Evolutionary conservation across 805 yeast genomes (phyloP).

Genomic region (Cyberlindnera amylophila): DNA sequence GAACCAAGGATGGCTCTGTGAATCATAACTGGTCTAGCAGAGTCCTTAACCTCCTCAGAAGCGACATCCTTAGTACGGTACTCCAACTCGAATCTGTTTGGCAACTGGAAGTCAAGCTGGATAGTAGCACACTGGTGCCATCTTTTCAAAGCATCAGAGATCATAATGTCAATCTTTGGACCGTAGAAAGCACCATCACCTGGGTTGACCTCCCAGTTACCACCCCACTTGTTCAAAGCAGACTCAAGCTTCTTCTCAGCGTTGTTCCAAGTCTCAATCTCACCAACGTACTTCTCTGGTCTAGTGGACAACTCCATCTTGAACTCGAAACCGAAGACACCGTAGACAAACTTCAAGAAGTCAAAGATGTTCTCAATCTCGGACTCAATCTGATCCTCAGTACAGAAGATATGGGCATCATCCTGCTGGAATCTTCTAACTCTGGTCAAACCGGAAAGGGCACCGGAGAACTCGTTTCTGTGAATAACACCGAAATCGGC

Average conservation of each 20-base stretch:
- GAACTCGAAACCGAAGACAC: conserved; percentile 90
- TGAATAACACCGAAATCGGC: conserved; percentile 97
- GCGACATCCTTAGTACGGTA: conserved; percentile 65
- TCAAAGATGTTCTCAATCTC: conserved; percentile 85
- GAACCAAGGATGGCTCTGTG: conserved; percentile 99
- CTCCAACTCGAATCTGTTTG: conserved; percentile 86
- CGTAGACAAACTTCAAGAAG: conserved; percentile 80
- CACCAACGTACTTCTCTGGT: conserved; percentile 96
- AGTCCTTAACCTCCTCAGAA: conserved; percentile 44
- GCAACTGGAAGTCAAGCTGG: conserved; percentile 98
- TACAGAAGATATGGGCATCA: conserved; percentile 97
- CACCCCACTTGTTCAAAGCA: conserved; percentile 82
- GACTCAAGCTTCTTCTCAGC: conserved; percentile 84
- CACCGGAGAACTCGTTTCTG: conserved; percentile 95
- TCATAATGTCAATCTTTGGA: conserved; percentile 94
- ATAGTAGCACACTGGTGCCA: conserved; percentile 99
- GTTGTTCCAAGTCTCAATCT: conserved; percentile 85
- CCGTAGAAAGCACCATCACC: conserved; percentile 98
- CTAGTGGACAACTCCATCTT: conserved; percentile 96
- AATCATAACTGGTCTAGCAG: conserved; percentile 94
- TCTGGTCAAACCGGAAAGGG: conserved; percentile 90
- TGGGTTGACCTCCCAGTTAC: conserved; percentile 89
- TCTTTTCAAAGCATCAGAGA: conserved; percentile 90
- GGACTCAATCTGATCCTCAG: conserved; percentile 79
- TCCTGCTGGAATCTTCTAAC: conserved; percentile 99